Evolutionary conservation across 495 filamentous ascomycete genomes (phyloP).

Genomic region (Hypoxylon cercidicola): DNA sequence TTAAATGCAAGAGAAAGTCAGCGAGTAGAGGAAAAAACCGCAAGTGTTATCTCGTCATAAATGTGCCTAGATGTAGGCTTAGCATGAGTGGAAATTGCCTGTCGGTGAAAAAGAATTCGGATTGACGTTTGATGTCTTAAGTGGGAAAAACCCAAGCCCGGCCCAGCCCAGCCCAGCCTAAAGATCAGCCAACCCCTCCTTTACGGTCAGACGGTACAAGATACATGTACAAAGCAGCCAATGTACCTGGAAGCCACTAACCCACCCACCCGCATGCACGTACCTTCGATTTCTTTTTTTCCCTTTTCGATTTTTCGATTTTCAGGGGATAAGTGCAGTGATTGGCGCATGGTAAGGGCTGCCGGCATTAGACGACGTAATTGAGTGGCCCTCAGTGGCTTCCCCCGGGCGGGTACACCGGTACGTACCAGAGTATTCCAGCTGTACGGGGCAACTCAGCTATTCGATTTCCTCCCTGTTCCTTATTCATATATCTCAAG

Average conservation of each 20-base stretch:
- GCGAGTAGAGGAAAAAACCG: no score
- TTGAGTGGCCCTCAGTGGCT: constrained; percentile 6
- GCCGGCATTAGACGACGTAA: constrained; percentile 38
- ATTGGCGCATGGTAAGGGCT: constrained; percentile 35
- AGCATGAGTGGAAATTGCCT: no score
- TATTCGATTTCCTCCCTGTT: constrained; percentile 11
- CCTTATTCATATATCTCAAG: constrained; percentile 34
- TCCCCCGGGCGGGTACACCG: constrained; percentile 26
- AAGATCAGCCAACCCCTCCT: constrained; percentile 22
- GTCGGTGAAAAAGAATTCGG: no score
- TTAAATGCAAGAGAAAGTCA: neutral
- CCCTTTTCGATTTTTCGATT: no score
- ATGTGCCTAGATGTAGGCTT: neutral
- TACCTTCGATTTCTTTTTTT: constrained; percentile 13
- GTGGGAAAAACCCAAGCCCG: no score
- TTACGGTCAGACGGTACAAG: neutral
- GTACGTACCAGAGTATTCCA: constrained; percentile 25
- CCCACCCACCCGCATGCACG: neutral
- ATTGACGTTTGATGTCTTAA: no score
- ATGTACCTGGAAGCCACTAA: no score
- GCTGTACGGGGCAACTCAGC: neutral
- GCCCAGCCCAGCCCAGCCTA: no score
- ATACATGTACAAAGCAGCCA: neutral
- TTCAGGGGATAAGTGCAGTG: constrained; percentile 25
- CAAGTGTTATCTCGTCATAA: no score